Evolutionary conservation across 163 green algal species (phyloP).

Genomic region (Volvox carteri): DNA sequence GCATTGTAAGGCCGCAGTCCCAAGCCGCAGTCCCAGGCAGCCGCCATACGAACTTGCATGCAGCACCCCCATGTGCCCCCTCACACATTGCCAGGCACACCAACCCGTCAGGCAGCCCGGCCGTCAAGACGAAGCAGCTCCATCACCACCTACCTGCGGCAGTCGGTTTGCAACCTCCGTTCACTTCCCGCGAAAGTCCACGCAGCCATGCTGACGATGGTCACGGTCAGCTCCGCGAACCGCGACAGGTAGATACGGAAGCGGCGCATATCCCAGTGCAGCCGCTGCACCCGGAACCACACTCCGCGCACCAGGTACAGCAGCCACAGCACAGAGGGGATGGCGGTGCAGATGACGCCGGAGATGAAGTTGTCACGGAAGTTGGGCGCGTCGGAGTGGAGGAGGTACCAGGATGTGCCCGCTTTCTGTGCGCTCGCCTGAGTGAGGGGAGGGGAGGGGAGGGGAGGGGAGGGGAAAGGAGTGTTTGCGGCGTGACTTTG

Average conservation of each 20-base stretch:
- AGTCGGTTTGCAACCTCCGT: not conserved
- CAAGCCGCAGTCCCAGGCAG: too few species aligned
- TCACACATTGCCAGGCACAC: too few species aligned
- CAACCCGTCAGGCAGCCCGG: too few species aligned
- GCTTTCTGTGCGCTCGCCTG: not conserved
- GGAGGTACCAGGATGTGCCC: constrained; percentile 33
- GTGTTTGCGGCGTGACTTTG: not conserved
- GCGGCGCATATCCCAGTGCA: constrained; percentile 23
- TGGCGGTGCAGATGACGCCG: not conserved
- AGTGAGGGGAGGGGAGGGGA: not conserved
- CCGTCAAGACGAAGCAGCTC: too few species aligned
- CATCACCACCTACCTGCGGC: not conserved
- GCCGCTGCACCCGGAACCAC: not conserved
- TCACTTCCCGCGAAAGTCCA: constrained; percentile 21
- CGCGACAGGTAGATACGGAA: not conserved
- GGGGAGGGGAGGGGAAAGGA: not conserved
- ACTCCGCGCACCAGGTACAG: not conserved
- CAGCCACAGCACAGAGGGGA: not conserved
- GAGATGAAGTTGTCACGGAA: constrained; percentile 21
- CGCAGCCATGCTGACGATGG: not conserved
- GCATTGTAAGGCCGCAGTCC: too few species aligned
- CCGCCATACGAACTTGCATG: too few species aligned
- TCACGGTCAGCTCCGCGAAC: constrained; percentile 17
- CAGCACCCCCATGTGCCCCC: too few species aligned
- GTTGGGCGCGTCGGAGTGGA: not conserved